A percentile compares a stretch with the other conserved stretches of the same genome.
Evolutionary conservation across 1,284 basidiomycete genomes (phyloP).

Genomic region (Agaricales sp.): DNA sequence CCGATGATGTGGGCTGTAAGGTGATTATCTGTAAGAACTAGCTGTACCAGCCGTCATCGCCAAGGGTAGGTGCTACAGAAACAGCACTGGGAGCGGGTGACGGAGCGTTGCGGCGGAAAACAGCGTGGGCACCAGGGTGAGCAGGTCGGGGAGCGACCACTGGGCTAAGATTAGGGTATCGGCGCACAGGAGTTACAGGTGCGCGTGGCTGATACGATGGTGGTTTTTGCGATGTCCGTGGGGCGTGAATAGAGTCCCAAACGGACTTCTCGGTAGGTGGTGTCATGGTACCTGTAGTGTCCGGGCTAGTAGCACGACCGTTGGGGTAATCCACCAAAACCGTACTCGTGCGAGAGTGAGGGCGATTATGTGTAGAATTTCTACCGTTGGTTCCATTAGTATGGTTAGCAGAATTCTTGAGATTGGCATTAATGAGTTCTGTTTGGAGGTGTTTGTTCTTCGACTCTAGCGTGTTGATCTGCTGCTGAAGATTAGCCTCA

Average conservation of each 20-base stretch:
- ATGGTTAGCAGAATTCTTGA: conserved; percentile 35
- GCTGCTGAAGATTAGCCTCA: conserved; percentile 56
- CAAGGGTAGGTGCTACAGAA: conserved; percentile 57
- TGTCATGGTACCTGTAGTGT: conserved; percentile 29
- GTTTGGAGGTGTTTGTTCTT: conserved; percentile 51
- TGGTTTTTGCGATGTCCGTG: conserved; percentile 19
- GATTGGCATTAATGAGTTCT: conserved; percentile 46
- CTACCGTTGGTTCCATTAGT: conserved; percentile 24
- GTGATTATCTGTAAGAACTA: conserved; percentile 18
- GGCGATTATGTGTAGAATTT: conserved; percentile 37
- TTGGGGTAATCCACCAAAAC: conserved; percentile 23
- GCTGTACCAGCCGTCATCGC: conserved; percentile 68
- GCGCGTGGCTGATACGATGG: conserved; percentile 11
- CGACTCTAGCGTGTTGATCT: conserved; percentile 51
- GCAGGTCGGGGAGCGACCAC: conserved; percentile 27
- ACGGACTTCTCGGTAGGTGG: conserved; percentile 40
- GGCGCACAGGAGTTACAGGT: conserved; percentile 20
- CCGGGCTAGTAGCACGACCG: conserved; percentile 19
- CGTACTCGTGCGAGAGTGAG: conserved; percentile 63
- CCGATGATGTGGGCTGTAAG: neutral
- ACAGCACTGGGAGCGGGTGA: conserved; percentile 69
- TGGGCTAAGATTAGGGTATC: conserved; percentile 26
- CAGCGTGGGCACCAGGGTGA: conserved; percentile 18
- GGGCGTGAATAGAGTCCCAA: conserved; percentile 70
- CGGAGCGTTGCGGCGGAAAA: conserved; percentile 25